Conservation (phyloP, 108 stramenopile genomes). For the Fragilariopsis cylindrus region DNA sequence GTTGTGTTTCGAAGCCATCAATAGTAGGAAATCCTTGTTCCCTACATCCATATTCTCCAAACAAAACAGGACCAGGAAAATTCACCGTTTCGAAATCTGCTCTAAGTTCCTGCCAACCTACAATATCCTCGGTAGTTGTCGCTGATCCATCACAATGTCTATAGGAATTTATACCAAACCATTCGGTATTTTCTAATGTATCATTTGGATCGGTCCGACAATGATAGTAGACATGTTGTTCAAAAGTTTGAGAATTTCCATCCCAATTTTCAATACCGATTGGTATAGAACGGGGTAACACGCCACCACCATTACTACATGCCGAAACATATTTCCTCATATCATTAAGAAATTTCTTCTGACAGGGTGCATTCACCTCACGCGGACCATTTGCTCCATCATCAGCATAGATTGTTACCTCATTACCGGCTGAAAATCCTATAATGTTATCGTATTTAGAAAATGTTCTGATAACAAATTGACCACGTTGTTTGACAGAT, state of each 20-base stretch:
- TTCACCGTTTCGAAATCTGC: slow-evolving; percentile 17
- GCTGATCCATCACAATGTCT: slow-evolving; percentile 33
- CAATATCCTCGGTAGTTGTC: slow-evolving; percentile 10
- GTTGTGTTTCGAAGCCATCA: slow-evolving; percentile 42
- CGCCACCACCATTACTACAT: slow-evolving; percentile 18
- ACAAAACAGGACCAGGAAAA: slow-evolving; percentile 32
- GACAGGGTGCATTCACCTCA: slow-evolving; percentile 42
- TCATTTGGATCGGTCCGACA: slow-evolving; percentile 42
- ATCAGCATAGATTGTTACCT: slow-evolving; percentile 38
- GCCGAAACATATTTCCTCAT: slow-evolving; percentile 35
- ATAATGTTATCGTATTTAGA: slow-evolving; percentile 43
- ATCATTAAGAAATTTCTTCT: slow-evolving; percentile 51
- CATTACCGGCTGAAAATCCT: slow-evolving; percentile 50
- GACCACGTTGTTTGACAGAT: slow-evolving; percentile 40
- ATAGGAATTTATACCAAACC: slow-evolving; percentile 52
- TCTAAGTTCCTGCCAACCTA: slow-evolving; percentile 22
- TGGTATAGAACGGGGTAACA: slow-evolving; percentile 36
- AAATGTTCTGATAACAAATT: slow-evolving; percentile 42
- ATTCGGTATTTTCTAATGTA: slow-evolving; percentile 38
- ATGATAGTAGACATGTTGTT: slow-evolving; percentile 35
- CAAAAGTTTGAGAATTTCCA: neutral
- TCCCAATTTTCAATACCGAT: slow-evolving; percentile 43
- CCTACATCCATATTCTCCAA: slow-evolving; percentile 55
- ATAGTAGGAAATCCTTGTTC: slow-evolving; percentile 37
- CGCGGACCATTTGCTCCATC: slow-evolving; percentile 10